Percentiles rank a stretch among this genome's conserved stretches.
Evolutionary conservation across 768 basidiomycete genomes (phyloP).

Genomic region (Boletales sp.): DNA sequence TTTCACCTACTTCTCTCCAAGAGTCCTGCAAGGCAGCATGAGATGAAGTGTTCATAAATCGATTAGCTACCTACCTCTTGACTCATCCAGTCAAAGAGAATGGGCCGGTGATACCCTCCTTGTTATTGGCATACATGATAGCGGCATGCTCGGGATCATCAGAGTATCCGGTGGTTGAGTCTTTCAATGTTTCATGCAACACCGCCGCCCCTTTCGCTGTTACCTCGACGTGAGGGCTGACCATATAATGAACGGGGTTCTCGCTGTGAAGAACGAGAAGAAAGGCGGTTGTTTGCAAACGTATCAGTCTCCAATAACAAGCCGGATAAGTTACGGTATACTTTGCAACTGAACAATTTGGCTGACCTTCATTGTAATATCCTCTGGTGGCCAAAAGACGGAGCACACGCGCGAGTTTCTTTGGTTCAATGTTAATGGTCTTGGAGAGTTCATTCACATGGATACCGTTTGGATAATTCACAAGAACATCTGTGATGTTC

Average conservation of each 20-base stretch:
- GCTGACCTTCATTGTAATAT: constrained; percentile 30
- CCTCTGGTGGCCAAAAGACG: constrained; percentile 29
- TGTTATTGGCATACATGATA: constrained; percentile 17
- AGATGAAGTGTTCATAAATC: neutral
- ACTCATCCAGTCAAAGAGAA: constrained; percentile 26
- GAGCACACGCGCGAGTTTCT: constrained; percentile 29
- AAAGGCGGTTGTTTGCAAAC: constrained; percentile 34
- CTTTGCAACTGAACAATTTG: neutral
- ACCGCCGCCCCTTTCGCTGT: constrained; percentile 4
- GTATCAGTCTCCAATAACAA: constrained; percentile 27
- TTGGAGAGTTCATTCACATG: constrained; percentile 28
- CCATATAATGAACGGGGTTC: constrained; percentile 20
- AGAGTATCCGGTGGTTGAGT: constrained; percentile 16
- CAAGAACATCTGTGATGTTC: constrained; percentile 27
- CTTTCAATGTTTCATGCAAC: constrained; percentile 27
- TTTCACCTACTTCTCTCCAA: constrained; percentile 16
- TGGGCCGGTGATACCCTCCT: constrained; percentile 15
- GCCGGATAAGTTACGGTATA: neutral
- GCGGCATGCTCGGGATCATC: constrained; percentile 20
- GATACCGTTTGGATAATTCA: constrained; percentile 27
- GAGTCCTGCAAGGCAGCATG: constrained; percentile 8
- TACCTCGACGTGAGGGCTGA: constrained; percentile 17
- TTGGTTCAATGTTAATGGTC: constrained; percentile 15
- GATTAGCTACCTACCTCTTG: constrained; percentile 11
- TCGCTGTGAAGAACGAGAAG: constrained; percentile 24